Base-by-base conservation (phyloP, 495 filamentous ascomycete species). In the Hamigera avellanea region DNA sequence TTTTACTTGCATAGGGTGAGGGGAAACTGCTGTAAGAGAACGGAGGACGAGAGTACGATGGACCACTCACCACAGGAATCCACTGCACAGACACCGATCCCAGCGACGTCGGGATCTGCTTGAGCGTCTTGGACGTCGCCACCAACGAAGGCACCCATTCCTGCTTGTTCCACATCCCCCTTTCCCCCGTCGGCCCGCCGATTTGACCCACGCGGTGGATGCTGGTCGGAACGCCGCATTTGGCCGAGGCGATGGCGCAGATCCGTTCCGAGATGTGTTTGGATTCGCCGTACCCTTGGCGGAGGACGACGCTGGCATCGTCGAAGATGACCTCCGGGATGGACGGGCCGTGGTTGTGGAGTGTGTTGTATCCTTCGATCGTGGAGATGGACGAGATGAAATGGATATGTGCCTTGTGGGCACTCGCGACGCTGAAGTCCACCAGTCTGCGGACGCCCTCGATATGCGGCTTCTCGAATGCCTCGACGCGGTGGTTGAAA, bases 201-300 rank as follows among this genome's bases (percentile, higher is more conserved):
- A 80, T 67, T 44, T 80, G 76, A 0, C 76, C 76, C 1, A 77
- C 64, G 0, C 77, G 65, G 36, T 64, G 57, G 12, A 76, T 50
- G 1, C 59, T 62, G 0, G 57, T 57, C 3, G 60, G 57, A 0
- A 79, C 56, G 12, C 54, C 56, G 4, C 50, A 1, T 30, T 43
- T 23, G 48, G 44, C 5, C 40, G 58, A 43, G 3, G 69, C 69
- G 5, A 60, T 50, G 1, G 60, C 61, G 9, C 77, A 59, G 8
- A 80, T 56, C 0, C 61, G 44, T 26, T 76, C 72, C 2, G 59
- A 57, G 6, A 78, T 51, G 26, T 61, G 56, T 47, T 80, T 81
- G 21, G 66, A 69, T 29, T 69, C 61, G 3, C 65, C 72, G 36
- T 81, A 81, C 3, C 76, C 75, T 15, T 13, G 44, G 14, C 15